Evolutionary conservation across 2,329 filamentous ascomycete genomes (phyloP).

Genomic region (Ophiostoma ulmi): DNA sequence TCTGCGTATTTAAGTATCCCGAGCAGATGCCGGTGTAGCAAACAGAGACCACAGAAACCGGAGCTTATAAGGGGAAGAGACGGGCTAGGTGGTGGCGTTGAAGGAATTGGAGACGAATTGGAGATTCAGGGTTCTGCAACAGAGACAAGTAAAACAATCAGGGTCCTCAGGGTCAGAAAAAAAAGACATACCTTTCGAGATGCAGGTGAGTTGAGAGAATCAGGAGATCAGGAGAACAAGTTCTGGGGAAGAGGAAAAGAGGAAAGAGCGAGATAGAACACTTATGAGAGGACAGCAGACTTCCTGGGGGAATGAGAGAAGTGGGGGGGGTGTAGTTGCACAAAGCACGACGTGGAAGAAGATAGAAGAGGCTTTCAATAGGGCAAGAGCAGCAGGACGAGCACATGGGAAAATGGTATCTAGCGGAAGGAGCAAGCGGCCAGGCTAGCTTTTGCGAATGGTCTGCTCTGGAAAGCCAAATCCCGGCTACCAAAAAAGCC

Average conservation of each 20-base stretch:
- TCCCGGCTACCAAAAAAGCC: conserved; percentile 20
- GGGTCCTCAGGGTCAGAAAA: neutral
- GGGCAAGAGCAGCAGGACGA: neutral
- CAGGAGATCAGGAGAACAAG: neutral
- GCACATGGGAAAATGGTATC: neutral
- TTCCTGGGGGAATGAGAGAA: conserved; percentile 12
- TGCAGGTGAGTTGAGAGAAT: neutral
- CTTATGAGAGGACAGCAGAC: neutral
- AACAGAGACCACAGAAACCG: neutral
- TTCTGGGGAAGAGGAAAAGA: conserved; percentile 5
- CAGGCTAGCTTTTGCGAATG: conserved; percentile 16
- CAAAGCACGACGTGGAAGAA: conserved; percentile 8
- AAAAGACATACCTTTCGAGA: conserved; percentile 9
- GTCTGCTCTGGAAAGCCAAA: conserved; percentile 19
- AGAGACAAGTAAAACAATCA: neutral
- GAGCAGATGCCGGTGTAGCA: neutral
- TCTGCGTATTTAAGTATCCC: neutral
- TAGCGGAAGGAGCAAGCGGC: neutral
- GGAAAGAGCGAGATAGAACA: neutral
- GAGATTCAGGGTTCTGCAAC: conserved; percentile 7
- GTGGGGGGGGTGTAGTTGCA: conserved; percentile 4
- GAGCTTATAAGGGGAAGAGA: neutral
- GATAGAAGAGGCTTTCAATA: conserved; percentile 9
- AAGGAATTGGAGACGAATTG: neutral
- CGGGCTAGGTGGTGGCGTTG: neutral